Percentiles rank a stretch among this genome's conserved stretches.
These are phyloP conservation scores for Leucogyrophana mollusca DNA, from an alignment of 768 basidiomycete genomes.

Conservation along the genomic window DNA sequence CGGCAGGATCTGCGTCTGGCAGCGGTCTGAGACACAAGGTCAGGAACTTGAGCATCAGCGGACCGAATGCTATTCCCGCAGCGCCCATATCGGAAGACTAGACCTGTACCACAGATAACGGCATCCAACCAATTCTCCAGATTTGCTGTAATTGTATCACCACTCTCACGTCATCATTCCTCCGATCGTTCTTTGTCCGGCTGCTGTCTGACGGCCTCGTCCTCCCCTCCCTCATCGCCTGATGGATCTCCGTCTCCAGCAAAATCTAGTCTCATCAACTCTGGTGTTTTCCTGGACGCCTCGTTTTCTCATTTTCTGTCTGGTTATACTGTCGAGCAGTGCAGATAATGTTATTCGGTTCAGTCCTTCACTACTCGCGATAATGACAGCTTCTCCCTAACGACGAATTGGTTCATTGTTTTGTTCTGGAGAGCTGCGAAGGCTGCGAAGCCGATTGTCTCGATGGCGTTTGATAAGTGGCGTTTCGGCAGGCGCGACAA, in stretches of 20 bases:
- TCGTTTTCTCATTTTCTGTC: not conserved
- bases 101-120: constrained; percentile 13
- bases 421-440: not conserved
- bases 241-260: constrained; percentile 6
- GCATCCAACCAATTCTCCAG: constrained; percentile 12
- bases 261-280: constrained; percentile 1
- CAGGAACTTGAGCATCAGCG: constrained; percentile 47
- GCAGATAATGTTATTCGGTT: constrained; percentile 6
- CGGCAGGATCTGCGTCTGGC: constrained; percentile 21
- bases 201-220: not conserved
- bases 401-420: no score
- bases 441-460: constrained; percentile 13
- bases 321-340: not conserved
- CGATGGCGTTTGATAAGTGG: constrained; percentile 27
- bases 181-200: constrained; percentile 3
- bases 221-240: not conserved
- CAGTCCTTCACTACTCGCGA: not conserved
- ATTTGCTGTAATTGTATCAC: constrained; percentile 15
- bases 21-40: constrained; percentile 45
- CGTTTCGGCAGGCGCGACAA: constrained; percentile 26
- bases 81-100: constrained; percentile 22
- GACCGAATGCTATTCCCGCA: constrained; percentile 18
- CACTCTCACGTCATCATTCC: constrained; percentile 19
- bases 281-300: not conserved
- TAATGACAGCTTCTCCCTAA: no score